Conservation (phyloP, 176 grass and related monocot genomes). For the Saccharum spontaneum region DNA sequence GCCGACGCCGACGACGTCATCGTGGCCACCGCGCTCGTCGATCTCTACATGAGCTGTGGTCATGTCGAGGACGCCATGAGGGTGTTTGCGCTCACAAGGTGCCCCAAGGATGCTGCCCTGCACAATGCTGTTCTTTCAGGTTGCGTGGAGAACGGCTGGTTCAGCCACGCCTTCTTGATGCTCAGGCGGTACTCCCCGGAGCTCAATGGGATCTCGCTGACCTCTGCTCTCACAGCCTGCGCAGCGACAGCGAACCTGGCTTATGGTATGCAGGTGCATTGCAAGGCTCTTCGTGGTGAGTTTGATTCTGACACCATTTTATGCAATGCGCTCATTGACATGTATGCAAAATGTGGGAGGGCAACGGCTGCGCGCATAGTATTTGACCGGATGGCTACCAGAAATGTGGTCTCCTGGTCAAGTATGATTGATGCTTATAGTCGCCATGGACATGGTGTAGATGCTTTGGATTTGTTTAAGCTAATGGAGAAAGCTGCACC, state of each 20-base stretch:
- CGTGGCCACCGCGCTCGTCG: slow-evolving; percentile 45
- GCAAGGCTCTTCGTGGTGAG: slow-evolving; percentile 40
- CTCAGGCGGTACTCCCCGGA: neutral
- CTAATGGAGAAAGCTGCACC: slow-evolving; percentile 41
- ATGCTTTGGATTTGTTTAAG: slow-evolving; percentile 54
- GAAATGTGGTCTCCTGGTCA: slow-evolving; percentile 66
- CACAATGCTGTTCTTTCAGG: slow-evolving; percentile 54
- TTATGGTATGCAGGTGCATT: slow-evolving; percentile 54
- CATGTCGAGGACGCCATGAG: slow-evolving; percentile 46
- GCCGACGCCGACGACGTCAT: slow-evolving; percentile 30
- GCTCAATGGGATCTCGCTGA: slow-evolving; percentile 42
- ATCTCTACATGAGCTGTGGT: slow-evolving; percentile 61
- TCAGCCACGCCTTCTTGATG: slow-evolving; percentile 46
- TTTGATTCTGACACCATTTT: slow-evolving; percentile 52
- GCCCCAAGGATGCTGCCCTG: slow-evolving; percentile 42
- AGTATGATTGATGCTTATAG: slow-evolving; percentile 59
- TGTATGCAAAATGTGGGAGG: slow-evolving; percentile 71
- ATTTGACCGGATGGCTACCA: slow-evolving; percentile 46
- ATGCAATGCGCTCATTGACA: slow-evolving; percentile 65
- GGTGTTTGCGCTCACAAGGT: slow-evolving; percentile 28
- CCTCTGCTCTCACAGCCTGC: slow-evolving; percentile 55
- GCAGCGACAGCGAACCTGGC: slow-evolving; percentile 29
- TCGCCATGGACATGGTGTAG: slow-evolving; percentile 36
- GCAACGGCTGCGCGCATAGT: slow-evolving; percentile 8
- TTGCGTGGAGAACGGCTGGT: slow-evolving; percentile 48